Conservation (phyloP, 208 protist genomes). For the Giardia duodenalis region DNA sequence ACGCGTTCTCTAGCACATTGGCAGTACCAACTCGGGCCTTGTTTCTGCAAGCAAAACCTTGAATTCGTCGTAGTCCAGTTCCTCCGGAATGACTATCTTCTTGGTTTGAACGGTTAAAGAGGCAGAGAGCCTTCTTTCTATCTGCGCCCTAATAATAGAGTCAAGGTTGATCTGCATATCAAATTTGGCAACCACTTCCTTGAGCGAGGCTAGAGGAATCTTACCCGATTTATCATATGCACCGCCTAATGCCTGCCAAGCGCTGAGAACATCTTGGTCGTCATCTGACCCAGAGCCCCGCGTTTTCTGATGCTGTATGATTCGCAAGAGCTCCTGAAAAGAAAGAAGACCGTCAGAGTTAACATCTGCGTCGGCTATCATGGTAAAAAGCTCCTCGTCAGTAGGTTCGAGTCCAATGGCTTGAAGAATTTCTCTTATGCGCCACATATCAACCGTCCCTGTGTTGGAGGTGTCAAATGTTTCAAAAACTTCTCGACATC, state of each 20-base stretch:
- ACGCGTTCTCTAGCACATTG: too few relatives aligned
- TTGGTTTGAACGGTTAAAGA: neutral
- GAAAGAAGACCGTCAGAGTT: constrained; percentile 4
- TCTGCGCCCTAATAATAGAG: neutral
- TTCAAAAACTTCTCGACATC: neutral
- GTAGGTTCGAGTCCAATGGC: neutral
- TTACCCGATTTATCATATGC: neutral
- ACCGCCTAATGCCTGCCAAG: neutral
- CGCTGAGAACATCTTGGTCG: neutral
- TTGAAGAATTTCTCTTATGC: neutral
- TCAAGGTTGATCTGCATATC: neutral
- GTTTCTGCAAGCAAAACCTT: neutral
- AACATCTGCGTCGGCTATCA: constrained; percentile 8
- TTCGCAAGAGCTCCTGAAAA: neutral
- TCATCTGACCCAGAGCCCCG: neutral
- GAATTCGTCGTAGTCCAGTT: constrained; percentile 15
- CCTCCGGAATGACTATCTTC: constrained; percentile 7
- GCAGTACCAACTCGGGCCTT: neutral
- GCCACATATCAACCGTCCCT: constrained; percentile 4
- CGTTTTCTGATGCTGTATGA: neutral
- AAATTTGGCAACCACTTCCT: neutral
- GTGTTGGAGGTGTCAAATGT: neutral
- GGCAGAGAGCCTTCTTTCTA: neutral
- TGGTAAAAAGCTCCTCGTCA: neutral
- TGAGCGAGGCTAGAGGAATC: neutral